Conservation (phyloP, 768 basidiomycete species). For the Tephrocybe sp. region DNA sequence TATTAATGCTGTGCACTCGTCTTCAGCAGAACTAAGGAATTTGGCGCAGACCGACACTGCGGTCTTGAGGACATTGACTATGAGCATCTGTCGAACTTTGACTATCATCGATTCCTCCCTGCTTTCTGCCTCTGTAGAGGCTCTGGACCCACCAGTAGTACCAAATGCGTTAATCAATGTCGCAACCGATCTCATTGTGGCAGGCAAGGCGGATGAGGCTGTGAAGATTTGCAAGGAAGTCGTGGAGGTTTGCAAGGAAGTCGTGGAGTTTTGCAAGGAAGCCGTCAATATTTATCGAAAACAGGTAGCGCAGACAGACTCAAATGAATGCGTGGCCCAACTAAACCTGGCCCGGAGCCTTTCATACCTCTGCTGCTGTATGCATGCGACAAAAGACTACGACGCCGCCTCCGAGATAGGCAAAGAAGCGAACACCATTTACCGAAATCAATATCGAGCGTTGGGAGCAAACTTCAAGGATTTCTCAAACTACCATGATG, state of each 20-base stretch:
- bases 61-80: conserved; percentile 6
- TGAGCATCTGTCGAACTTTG: conserved; percentile 11
- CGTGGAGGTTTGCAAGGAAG: no score
- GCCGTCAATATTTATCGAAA: conserved; percentile 12
- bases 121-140: not conserved
- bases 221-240: no score
- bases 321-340: not conserved
- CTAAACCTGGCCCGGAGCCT: conserved; percentile 3
- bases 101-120: not conserved
- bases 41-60: conserved; percentile 10
- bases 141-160: not conserved
- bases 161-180: conserved; percentile 10
- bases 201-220: conserved; percentile 7
- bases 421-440: not conserved
- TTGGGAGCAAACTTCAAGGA: not conserved
- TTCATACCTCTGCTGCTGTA: conserved; percentile 8
- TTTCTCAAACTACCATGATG: not conserved
- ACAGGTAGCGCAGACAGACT: not conserved
- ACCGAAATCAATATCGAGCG: not conserved
- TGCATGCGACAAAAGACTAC: not conserved
- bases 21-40: conserved; percentile 2
- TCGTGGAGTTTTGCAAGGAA: conserved; percentile 11
- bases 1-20: conserved; percentile 6
- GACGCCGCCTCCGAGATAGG: not conserved
- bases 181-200: conserved; percentile 2